These are phyloP conservation scores for Stemphylium beticola DNA, from an alignment of 2,329 filamentous ascomycete species.

Conservation along the genomic window DNA sequence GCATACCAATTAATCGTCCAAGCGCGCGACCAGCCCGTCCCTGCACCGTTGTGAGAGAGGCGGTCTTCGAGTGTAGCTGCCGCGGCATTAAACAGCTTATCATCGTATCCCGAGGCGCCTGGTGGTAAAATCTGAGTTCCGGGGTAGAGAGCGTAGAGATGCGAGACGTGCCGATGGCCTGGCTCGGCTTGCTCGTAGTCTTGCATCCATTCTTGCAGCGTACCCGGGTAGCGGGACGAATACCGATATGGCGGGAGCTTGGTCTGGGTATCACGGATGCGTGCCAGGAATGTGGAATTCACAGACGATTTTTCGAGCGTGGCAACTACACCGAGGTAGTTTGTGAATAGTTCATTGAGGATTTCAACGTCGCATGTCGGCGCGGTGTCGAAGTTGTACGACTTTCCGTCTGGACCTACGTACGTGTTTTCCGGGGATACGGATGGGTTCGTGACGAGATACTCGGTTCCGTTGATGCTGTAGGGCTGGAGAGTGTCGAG, in stretches of 20 bases:
- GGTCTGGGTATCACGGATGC: slow-evolving; percentile 9
- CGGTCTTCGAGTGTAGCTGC: slow-evolving; percentile 41
- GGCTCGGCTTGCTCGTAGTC: slow-evolving; percentile 53
- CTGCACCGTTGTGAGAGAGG: slow-evolving; percentile 39
- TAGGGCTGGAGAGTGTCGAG: slow-evolving; percentile 5
- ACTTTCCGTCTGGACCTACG: slow-evolving; percentile 32
- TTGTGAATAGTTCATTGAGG: slow-evolving; percentile 49
- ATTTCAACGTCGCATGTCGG: slow-evolving; percentile 58
- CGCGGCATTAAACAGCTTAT: slow-evolving; percentile 40
- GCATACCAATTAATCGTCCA: slow-evolving; percentile 60
- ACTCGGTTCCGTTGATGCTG: slow-evolving; percentile 5
- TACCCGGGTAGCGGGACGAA: slow-evolving; percentile 34
- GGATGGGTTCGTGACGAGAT: slow-evolving; percentile 46
- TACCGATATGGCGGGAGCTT: slow-evolving; percentile 25
- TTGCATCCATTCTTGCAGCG: slow-evolving; percentile 34
- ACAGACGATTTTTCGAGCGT: not conserved
- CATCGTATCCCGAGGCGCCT: slow-evolving; percentile 30
- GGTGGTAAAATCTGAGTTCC: slow-evolving; percentile 50
- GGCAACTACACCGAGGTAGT: slow-evolving; percentile 26
- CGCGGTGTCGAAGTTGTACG: slow-evolving; percentile 16
- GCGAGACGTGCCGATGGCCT: slow-evolving; percentile 60
- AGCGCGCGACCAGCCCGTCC: slow-evolving; percentile 60
- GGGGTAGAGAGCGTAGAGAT: slow-evolving; percentile 58
- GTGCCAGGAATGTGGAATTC: not conserved
- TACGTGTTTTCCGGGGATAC: slow-evolving; percentile 51